These are phyloP conservation scores for Rosa hybrid DNA, from an alignment of 331 rosid species.

Conservation along the genomic window DNA sequence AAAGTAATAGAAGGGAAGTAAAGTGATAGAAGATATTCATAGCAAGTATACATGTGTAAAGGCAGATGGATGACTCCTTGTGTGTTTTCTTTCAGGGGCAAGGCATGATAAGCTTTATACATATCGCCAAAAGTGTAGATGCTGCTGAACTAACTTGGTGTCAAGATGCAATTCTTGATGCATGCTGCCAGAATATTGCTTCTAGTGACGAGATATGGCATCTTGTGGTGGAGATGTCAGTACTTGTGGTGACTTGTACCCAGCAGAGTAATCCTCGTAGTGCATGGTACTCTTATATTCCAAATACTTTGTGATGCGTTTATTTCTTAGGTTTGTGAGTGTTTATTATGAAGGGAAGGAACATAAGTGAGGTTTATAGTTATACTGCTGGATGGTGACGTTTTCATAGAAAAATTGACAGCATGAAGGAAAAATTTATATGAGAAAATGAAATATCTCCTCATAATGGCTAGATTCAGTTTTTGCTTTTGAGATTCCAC, in stretches of 20 bases:
- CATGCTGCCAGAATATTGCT: slow-evolving; percentile 93
- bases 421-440: not conserved
- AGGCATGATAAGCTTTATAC: slow-evolving; percentile 72
- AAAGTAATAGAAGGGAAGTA: not conserved
- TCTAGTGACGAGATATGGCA: slow-evolving; percentile 82
- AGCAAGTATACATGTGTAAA: not conserved
- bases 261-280: slow-evolving; percentile 86
- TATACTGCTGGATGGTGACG: not conserved
- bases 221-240: slow-evolving; percentile 74
- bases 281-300: slow-evolving; percentile 58
- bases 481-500: slow-evolving; percentile 3
- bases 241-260: slow-evolving; percentile 58
- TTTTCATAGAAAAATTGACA: not conserved
- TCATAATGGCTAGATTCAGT: not conserved
- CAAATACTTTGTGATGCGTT: slow-evolving; percentile 4
- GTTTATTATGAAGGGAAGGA: slow-evolving; percentile 27
- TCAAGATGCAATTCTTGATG: slow-evolving; percentile 88
- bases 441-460: not conserved
- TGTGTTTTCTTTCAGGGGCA: slow-evolving; percentile 63
- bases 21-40: not conserved
- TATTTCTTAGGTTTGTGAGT: not conserved
- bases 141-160: slow-evolving; percentile 62
- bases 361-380: slow-evolving; percentile 2
- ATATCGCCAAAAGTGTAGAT: slow-evolving; percentile 65
- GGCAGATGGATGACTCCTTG: slow-evolving; percentile 12